Evolutionary conservation across 192 early-diverging fungal genomes (phyloP).

Genomic region (Gonapodya prolifera): DNA sequence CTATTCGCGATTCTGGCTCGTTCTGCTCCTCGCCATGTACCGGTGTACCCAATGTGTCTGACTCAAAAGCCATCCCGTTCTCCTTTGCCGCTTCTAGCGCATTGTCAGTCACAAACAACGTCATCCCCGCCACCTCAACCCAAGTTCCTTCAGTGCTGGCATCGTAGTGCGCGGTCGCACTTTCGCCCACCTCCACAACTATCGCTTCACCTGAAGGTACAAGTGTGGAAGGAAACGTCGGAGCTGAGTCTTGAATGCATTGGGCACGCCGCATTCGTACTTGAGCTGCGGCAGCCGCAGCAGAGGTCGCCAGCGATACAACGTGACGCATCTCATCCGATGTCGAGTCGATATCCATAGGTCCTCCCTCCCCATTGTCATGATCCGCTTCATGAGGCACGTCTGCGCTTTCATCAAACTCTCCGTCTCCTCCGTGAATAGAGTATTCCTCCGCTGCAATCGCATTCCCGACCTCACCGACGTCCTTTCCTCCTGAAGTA

Average conservation of each 20-base stretch:
- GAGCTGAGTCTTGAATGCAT: background rate
- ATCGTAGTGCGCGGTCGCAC: background rate
- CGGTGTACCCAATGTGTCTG: too few species aligned
- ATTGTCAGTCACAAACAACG: background rate
- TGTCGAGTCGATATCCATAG: background rate
- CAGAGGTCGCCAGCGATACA: background rate
- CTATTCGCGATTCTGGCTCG: too few species aligned
- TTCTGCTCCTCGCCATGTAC: too few species aligned
- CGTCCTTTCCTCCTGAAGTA: background rate
- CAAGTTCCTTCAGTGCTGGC: background rate
- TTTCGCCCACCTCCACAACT: background rate
- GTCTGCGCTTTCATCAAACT: background rate
- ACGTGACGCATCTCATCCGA: background rate
- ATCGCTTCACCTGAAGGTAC: background rate
- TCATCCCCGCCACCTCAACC: background rate
- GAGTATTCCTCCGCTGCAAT: background rate
- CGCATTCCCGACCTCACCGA: background rate
- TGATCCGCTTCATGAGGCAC: background rate
- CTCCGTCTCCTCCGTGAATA: background rate
- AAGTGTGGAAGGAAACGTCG: background rate
- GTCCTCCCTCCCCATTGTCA: background rate
- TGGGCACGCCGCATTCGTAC: background rate
- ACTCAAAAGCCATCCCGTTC: background rate
- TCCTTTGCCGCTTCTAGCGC: background rate
- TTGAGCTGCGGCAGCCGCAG: background rate